phyloP scores from a whole-genome alignment of 2,329 filamentous ascomycete species.

The Talaromyces rugulosus region DNA sequence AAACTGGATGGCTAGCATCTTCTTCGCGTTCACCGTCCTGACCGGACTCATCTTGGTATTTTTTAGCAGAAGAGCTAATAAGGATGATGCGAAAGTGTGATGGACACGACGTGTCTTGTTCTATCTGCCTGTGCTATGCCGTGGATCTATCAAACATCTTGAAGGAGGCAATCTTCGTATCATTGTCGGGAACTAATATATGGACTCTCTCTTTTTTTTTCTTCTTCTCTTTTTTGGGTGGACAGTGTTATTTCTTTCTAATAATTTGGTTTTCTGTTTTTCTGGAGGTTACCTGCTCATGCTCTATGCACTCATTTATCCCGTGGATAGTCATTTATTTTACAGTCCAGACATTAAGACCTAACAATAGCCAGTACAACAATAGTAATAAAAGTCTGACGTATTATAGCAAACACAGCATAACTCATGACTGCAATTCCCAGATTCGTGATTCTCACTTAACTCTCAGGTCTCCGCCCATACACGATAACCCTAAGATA shows the following conservation, averaged over 20 bases:
- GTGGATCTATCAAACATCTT: neutral
- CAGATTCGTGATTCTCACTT: neutral
- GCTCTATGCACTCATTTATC: no score
- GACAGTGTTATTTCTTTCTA: no score
- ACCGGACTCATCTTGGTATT: conserved; percentile 59
- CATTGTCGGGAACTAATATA: neutral
- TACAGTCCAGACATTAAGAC: neutral
- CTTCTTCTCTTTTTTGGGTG: neutral
- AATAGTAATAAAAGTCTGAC: neutral
- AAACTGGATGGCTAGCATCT: conserved; percentile 43
- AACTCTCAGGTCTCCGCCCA: conserved; percentile 8
- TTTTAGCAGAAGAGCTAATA: conserved; percentile 34
- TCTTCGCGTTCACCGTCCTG: conserved; percentile 62
- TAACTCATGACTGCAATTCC: no score
- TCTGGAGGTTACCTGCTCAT: no score
- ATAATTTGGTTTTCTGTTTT: no score
- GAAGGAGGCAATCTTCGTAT: neutral
- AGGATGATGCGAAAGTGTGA: conserved; percentile 18
- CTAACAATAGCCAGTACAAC: neutral
- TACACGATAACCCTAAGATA: conserved; percentile 10
- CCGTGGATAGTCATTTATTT: neutral
- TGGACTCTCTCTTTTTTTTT: no score
- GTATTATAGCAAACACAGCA: neutral
- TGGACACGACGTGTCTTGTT: neutral
- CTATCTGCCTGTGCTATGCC: neutral